A percentile compares a stretch with the other conserved stretches of the same genome.
phyloP scores from a whole-genome alignment of 371 early-diverging fungal species.

The Synchytrium microbalum region DNA sequence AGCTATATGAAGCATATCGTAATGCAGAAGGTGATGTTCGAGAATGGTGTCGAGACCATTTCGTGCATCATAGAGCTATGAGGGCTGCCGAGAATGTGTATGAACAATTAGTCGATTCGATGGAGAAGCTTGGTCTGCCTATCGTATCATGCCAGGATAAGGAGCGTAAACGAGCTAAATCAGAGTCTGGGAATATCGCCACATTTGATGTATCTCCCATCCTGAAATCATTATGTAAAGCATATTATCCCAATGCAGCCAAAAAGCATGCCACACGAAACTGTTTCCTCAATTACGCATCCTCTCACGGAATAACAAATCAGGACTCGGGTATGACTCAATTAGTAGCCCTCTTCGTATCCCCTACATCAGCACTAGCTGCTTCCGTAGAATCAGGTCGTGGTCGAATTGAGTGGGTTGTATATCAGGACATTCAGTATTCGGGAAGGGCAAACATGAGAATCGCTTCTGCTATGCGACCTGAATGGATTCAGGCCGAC shows the following conservation, averaged over 20 bases:
- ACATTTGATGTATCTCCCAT: slow-evolving; percentile 42
- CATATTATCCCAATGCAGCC: slow-evolving; percentile 67
- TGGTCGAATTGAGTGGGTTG: slow-evolving; percentile 57
- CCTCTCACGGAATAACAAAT: slow-evolving; percentile 9
- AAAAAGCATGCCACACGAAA: slow-evolving; percentile 58
- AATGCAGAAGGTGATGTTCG: slow-evolving; percentile 30
- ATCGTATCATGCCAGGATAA: slow-evolving; percentile 11
- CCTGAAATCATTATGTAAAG: slow-evolving; percentile 58
- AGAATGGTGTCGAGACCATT: slow-evolving; percentile 83
- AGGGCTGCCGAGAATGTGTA: slow-evolving; percentile 79
- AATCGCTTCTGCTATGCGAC: slow-evolving; percentile 27
- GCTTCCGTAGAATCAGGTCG: too few relatives aligned
- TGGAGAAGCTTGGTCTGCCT: slow-evolving; percentile 54
- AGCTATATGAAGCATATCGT: slow-evolving; percentile 35
- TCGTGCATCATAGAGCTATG: slow-evolving; percentile 76
- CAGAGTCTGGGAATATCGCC: neutral
- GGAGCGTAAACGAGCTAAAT: slow-evolving; percentile 4
- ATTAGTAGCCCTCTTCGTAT: slow-evolving; percentile 59
- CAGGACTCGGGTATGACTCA: slow-evolving; percentile 6
- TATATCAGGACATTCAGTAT: slow-evolving; percentile 51
- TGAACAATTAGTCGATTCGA: slow-evolving; percentile 72
- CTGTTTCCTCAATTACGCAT: slow-evolving; percentile 66
- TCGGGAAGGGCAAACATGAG: slow-evolving; percentile 35
- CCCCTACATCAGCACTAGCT: slow-evolving; percentile 45
- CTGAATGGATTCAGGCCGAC: slow-evolving; percentile 29